Conservation (phyloP, 257 asterid species). For the Leonotis leonurus region DNA sequence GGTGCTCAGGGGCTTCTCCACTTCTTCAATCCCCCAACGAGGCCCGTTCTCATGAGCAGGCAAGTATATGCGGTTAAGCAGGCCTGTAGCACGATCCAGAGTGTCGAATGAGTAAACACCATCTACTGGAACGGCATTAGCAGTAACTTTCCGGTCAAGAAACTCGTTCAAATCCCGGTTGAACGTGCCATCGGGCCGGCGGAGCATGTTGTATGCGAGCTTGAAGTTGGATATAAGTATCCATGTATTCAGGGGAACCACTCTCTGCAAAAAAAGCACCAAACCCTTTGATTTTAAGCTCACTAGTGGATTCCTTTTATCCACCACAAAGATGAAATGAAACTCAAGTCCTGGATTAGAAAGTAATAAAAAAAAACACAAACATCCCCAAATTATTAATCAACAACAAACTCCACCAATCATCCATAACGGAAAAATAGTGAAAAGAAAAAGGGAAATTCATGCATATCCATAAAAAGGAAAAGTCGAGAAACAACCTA, state of each 20-base stretch:
- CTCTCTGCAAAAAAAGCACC: constrained; percentile 37
- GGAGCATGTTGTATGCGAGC: constrained; percentile 61
- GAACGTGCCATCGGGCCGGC: constrained; percentile 74
- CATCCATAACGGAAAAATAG: constrained; percentile 16
- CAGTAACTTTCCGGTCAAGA: constrained; percentile 65
- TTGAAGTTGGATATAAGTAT: constrained; percentile 80
- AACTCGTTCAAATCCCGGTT: constrained; percentile 66
- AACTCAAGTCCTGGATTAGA: neutral
- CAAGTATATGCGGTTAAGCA: constrained; percentile 53
- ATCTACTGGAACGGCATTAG: constrained; percentile 55
- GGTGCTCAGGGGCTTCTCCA: constrained; percentile 55
- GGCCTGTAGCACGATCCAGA: constrained; percentile 54
- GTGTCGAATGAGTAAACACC: constrained; percentile 67
- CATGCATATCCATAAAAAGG: constrained; percentile 25
- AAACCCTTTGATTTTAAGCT: neutral
- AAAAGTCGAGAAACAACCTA: constrained; percentile 19
- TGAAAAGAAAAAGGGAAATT: neutral
- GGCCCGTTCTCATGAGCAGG: constrained; percentile 31
- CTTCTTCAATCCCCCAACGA: constrained; percentile 40
- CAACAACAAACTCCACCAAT: constrained; percentile 13
- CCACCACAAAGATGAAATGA: constrained; percentile 9
- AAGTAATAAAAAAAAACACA: constrained; percentile 14
- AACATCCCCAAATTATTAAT: constrained; percentile 13
- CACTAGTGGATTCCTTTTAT: neutral
- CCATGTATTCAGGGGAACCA: constrained; percentile 82